A percentile compares a stretch with the other conserved stretches of the same genome.
phyloP scores from a whole-genome alignment of 2,329 filamentous ascomycete species.

The Fusarium pilosicola region DNA sequence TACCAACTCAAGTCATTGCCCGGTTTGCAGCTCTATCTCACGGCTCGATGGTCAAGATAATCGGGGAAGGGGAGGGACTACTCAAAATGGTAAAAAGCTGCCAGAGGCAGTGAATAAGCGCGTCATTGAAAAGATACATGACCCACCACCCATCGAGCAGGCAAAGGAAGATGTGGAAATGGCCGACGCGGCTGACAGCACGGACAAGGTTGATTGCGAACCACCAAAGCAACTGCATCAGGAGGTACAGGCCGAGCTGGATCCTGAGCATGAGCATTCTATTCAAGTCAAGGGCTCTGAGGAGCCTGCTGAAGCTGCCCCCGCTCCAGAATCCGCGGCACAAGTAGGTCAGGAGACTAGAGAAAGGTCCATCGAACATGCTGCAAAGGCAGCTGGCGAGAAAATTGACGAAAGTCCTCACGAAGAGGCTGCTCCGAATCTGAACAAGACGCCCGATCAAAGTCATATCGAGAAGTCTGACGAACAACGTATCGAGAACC shows the following conservation, averaged over 20 bases:
- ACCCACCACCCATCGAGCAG: neutral
- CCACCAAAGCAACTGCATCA: neutral
- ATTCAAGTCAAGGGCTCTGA: slow-evolving; percentile 4
- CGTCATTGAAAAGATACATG: slow-evolving; percentile 1
- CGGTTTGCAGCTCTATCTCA: slow-evolving; percentile 61
- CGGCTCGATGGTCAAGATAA: slow-evolving; percentile 59
- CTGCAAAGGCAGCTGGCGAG: neutral
- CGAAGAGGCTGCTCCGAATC: neutral
- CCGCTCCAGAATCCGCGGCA: neutral
- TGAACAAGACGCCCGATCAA: neutral
- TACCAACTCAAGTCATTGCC: slow-evolving; percentile 54
- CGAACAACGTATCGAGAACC: neutral
- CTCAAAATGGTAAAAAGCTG: slow-evolving; percentile 55
- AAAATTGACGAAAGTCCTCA: neutral
- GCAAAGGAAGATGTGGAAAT: slow-evolving; percentile 28
- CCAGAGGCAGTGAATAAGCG: slow-evolving; percentile 44
- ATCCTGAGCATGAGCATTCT: neutral
- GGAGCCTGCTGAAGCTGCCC: slow-evolving; percentile 1
- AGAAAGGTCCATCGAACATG: neutral
- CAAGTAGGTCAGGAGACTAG: slow-evolving; percentile 2
- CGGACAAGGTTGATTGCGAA: neutral
- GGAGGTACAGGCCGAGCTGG: neutral
- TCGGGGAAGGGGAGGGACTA: slow-evolving; percentile 57
- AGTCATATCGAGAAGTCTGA: neutral
- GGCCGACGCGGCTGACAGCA: slow-evolving; percentile 33